Evolutionary conservation across 2,329 filamentous ascomycete genomes (phyloP).

Genomic region (Xylariales sp.): DNA sequence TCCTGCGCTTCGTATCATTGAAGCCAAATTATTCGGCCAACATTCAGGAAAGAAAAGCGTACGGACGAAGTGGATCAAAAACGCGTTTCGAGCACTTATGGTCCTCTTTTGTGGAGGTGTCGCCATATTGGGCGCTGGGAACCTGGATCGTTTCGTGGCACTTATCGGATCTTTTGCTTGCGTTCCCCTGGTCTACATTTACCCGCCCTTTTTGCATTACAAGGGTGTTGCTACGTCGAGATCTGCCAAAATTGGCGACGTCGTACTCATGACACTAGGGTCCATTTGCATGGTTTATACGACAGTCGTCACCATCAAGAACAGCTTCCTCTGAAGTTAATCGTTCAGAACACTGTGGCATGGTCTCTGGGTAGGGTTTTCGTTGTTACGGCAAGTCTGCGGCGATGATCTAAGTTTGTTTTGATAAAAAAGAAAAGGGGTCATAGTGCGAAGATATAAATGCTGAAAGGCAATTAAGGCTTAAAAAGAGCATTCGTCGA

Average conservation of each 20-base stretch:
- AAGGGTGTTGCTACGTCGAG: slow-evolving; percentile 58
- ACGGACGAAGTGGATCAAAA: slow-evolving; percentile 74
- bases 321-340: slow-evolving; percentile 30
- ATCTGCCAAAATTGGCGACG: slow-evolving; percentile 53
- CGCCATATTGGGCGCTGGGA: slow-evolving; percentile 59
- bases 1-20: slow-evolving; percentile 67
- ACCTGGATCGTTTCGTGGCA: slow-evolving; percentile 71
- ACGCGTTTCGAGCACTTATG: slow-evolving; percentile 54
- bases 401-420: too few relatives aligned
- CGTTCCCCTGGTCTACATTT: slow-evolving; percentile 73
- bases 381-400: too few relatives aligned
- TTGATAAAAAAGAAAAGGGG: too few relatives aligned
- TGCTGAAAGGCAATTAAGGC: too few relatives aligned
- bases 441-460: too few relatives aligned
- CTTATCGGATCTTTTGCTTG: slow-evolving; percentile 71
- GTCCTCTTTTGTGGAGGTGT: slow-evolving; percentile 57
- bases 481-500: too few relatives aligned
- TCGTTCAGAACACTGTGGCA: too few relatives aligned
- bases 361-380: too few relatives aligned
- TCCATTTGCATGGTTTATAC: slow-evolving; percentile 68
- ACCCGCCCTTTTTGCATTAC: slow-evolving; percentile 68
- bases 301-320: slow-evolving; percentile 54
- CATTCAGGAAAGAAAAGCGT: slow-evolving; percentile 62
- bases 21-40: slow-evolving; percentile 62
- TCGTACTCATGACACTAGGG: slow-evolving; percentile 60